Conservation (phyloP, 306 rosid genomes). For the Cicer yamashitae region DNA sequence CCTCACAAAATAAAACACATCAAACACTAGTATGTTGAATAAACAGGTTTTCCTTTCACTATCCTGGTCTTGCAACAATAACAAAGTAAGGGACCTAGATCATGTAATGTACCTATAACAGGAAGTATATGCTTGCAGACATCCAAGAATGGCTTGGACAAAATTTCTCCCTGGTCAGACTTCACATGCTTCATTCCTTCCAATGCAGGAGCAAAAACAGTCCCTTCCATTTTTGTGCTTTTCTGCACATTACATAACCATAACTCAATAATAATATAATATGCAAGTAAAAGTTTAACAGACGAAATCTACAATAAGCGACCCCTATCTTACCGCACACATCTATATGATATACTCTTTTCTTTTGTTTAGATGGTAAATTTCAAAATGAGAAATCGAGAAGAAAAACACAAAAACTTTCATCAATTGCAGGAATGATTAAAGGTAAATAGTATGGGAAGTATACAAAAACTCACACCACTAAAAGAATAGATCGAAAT, state of each 20-base stretch:
- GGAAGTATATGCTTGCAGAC: conserved; percentile 92
- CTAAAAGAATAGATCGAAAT: background rate
- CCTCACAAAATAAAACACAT: conserved; percentile 17
- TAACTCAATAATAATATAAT: conserved; percentile 5
- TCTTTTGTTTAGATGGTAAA: background rate
- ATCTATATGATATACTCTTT: background rate
- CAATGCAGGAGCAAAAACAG: conserved; percentile 79
- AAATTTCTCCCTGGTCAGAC: conserved; percentile 77
- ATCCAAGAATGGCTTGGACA: conserved; percentile 84
- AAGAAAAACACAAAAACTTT: conserved; percentile 9
- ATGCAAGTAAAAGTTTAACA: conserved; percentile 11
- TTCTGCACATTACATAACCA: conserved; percentile 50
- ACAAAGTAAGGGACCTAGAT: conserved; percentile 33
- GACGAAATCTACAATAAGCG: conserved; percentile 28
- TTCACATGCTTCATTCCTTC: conserved; percentile 77
- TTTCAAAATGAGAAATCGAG: conserved; percentile 26
- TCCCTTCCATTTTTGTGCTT: conserved; percentile 66
- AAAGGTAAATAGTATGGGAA: background rate
- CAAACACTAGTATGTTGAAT: conserved; percentile 5
- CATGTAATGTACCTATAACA: conserved; percentile 73
- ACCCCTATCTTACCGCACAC: conserved; percentile 13
- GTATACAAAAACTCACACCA: conserved; percentile 13
- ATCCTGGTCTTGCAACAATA: conserved; percentile 4
- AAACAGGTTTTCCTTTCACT: conserved; percentile 10
- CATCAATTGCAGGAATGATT: background rate